Conservation (phyloP, 2,329 filamentous ascomycete species). For the Phoma herbarum region DNA sequence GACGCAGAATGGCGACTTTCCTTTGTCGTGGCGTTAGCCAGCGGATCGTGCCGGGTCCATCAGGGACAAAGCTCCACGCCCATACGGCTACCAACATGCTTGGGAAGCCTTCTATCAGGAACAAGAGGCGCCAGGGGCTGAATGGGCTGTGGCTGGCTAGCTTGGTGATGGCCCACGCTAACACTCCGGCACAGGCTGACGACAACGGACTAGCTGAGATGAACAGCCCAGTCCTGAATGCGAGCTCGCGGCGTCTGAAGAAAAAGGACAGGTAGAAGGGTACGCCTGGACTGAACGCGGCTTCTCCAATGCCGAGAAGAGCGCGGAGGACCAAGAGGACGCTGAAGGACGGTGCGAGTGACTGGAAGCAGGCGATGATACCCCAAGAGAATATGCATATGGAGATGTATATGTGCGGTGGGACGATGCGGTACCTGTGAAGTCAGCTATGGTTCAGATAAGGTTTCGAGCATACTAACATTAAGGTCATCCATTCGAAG, state of each 20-base stretch:
- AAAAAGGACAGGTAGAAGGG: constrained; percentile 72
- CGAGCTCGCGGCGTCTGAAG: constrained; percentile 74
- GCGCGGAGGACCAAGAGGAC: constrained; percentile 69
- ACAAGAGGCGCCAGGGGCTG: constrained; percentile 85
- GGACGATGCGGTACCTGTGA: constrained; percentile 63
- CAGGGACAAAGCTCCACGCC: constrained; percentile 79
- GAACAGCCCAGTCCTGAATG: constrained; percentile 85
- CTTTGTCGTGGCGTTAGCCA: constrained; percentile 58
- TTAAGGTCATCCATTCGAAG: constrained; percentile 73
- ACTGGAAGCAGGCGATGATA: constrained; percentile 76
- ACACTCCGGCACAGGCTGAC: constrained; percentile 74
- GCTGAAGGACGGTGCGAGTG: constrained; percentile 56
- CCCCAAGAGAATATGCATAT: constrained; percentile 81
- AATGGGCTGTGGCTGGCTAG: constrained; percentile 72
- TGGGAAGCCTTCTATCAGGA: constrained; percentile 85
- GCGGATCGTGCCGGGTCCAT: constrained; percentile 65
- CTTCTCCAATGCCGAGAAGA: constrained; percentile 65
- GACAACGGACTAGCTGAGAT: constrained; percentile 75
- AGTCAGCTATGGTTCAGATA: constrained; percentile 1
- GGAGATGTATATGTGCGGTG: constrained; percentile 69
- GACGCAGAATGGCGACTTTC: constrained; percentile 74
- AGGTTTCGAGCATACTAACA: constrained; percentile 50
- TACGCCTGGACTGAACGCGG: constrained; percentile 69
- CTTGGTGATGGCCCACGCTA: constrained; percentile 81
- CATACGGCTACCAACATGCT: constrained; percentile 77